Evolutionary conservation across 1,284 basidiomycete species (phyloP).

Genomic region (Sanghuangporus sanghuang): DNA sequence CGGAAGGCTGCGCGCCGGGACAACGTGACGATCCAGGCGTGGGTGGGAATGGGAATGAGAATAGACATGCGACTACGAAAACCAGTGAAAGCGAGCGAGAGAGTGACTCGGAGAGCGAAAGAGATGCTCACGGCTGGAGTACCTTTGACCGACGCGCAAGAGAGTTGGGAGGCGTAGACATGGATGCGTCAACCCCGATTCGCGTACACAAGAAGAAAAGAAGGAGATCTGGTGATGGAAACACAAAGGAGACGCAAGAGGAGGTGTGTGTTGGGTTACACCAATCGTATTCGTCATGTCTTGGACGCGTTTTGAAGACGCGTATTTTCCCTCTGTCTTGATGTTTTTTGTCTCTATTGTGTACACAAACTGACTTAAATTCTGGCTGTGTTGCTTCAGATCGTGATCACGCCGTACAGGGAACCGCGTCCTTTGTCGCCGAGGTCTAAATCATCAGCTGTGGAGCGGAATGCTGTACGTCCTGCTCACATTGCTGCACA

Average conservation of each 20-base stretch:
- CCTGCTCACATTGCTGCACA: not conserved
- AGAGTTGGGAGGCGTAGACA: not conserved
- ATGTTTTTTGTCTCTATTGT: not conserved
- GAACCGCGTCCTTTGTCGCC: not conserved
- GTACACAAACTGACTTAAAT: not conserved
- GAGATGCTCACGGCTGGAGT: not conserved
- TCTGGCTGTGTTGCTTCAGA: not conserved
- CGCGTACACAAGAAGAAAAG: not conserved
- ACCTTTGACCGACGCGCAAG: not conserved
- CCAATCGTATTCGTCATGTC: not conserved
- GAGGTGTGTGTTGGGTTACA: not conserved
- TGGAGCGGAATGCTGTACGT: not conserved
- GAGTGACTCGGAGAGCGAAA: not conserved
- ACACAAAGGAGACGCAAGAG: not conserved
- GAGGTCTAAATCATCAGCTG: not conserved
- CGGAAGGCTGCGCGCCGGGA: not conserved
- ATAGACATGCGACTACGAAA: not conserved
- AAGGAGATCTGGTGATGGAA: not conserved
- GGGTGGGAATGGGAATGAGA: not conserved
- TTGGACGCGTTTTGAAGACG: not conserved
- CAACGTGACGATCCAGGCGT: not conserved
- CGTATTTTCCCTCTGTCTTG: not conserved
- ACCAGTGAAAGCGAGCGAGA: not conserved
- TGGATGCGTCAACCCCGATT: not conserved
- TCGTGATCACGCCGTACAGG: not conserved